Base-by-base conservation (phyloP, 2,329 filamentous ascomycete genomes). In the Fusarium udum region DNA sequence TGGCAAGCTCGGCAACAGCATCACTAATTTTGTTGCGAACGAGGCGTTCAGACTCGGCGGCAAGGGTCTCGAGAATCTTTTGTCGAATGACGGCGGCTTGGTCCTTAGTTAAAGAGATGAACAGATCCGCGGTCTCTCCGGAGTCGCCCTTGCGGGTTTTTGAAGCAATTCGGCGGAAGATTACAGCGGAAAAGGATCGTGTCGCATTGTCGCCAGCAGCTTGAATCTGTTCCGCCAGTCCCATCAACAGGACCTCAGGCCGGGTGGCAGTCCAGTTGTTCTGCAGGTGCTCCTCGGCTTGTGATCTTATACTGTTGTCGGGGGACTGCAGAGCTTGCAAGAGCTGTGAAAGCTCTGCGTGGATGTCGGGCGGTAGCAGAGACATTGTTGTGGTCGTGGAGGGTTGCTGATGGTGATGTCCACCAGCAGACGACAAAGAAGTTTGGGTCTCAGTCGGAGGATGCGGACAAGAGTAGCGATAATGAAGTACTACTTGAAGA, bases 11-110 rank as follows among this genome's bases (percentile, higher is more conserved):
- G 31, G 96, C 96, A 71, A 98, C 93, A n/a, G 95, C 95, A 84
- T 99, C 96, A 77, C 95, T 96, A 80, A 98, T 93, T 84, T 99
- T 99, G 85, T 97, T 96, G 78, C 96, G 89, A 52, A 97, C 93
- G 43, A 89, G 86, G 70, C 91, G 89, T 71, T 93, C 89, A 28
- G 89, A 85, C 84, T 98, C 96, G 70, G 86, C 87, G 65, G 90
- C 90, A 60, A 98, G 87, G 59, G 90, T 91, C 79, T 95, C 89
- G 46, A 98, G 88, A 66, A 98, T 86, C 82, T 95, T 97, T 78
- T 92, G 89, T 76, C 95, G 91, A 78, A 98, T 97, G 53, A 90
- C 92, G 56, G 90, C 86, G 73, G 92, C 92, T 80, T 96, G 92
- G 40, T 93, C 91, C 67, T 88, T 86, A 73, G 89, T 88, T 60